A percentile compares a stretch with the other conserved stretches of the same genome.
These are phyloP conservation scores for Cercospora janseana DNA, from an alignment of 2,329 filamentous ascomycete genomes.

Conservation along the genomic window DNA sequence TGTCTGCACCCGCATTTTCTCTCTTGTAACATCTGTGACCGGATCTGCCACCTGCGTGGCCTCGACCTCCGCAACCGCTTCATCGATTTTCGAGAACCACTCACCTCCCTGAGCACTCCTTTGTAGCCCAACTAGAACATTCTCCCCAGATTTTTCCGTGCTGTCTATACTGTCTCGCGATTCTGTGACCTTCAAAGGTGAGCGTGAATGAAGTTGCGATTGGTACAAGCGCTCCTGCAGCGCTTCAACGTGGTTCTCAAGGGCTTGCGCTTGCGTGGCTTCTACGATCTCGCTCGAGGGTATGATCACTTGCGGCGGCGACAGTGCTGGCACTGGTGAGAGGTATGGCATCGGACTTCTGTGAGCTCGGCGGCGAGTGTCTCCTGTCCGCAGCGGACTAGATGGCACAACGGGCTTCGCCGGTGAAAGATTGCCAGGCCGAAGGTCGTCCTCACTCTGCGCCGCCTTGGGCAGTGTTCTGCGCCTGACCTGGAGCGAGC, in stretches of 20 bases:
- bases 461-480: conserved; percentile 11
- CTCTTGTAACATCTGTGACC: too few species aligned
- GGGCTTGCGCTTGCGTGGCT: conserved; percentile 10
- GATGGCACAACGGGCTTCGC: background rate
- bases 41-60: background rate
- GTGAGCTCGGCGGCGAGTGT: background rate
- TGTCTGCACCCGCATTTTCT: background rate
- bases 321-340: background rate
- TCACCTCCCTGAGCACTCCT: background rate
- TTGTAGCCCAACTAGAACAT: conserved; percentile 2
- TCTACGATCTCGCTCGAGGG: conserved; percentile 5
- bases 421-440: background rate
- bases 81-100: conserved; percentile 11
- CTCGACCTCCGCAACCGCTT: conserved; percentile 5
- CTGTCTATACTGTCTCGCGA: background rate
- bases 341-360: conserved; percentile 1
- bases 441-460: conserved; percentile 1
- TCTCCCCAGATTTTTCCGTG: background rate
- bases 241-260: conserved; percentile 1
- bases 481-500: conserved; percentile 1
- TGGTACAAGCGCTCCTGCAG: background rate
- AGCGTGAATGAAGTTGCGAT: background rate
- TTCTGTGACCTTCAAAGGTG: background rate
- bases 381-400: conserved; percentile 6
- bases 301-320: conserved; percentile 9